These are phyloP conservation scores for Cladosporium sp. DNA, from an alignment of 2,329 filamentous ascomycete species.

Conservation along the genomic window DNA sequence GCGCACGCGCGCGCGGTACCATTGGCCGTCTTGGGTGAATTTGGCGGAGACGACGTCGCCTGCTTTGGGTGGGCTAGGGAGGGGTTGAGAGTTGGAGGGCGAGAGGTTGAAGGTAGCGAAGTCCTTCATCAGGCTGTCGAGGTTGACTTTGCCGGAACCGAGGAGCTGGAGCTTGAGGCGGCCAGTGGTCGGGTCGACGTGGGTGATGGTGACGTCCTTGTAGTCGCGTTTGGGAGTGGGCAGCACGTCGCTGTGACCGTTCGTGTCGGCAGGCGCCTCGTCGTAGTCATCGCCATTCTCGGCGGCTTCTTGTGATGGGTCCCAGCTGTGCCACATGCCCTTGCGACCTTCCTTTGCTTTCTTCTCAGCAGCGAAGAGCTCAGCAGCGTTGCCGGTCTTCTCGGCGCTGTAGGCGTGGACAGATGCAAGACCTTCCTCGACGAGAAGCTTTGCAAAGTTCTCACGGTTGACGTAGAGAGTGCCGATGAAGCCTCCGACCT, in stretches of 20 bases:
- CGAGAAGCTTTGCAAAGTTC: slow-evolving; percentile 86
- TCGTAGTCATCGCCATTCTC: slow-evolving; percentile 38
- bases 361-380: slow-evolving; percentile 83
- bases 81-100: slow-evolving; percentile 69
- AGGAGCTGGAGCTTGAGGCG: slow-evolving; percentile 89
- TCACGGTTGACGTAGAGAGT: slow-evolving; percentile 90
- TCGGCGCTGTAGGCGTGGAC: slow-evolving; percentile 95
- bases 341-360: slow-evolving; percentile 84
- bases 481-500: slow-evolving; percentile 95
- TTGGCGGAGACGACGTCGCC: slow-evolving; percentile 88
- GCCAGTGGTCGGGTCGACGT: slow-evolving; percentile 72
- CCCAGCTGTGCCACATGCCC: slow-evolving; percentile 90
- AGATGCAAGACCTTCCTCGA: slow-evolving; percentile 89
- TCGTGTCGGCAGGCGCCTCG: slow-evolving; percentile 45
- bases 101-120: slow-evolving; percentile 90
- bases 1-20: slow-evolving; percentile 89
- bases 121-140: slow-evolving; percentile 83
- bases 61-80: slow-evolving; percentile 76
- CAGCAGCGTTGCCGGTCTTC: slow-evolving; percentile 82
- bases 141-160: slow-evolving; percentile 75
- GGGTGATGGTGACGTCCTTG: slow-evolving; percentile 87
- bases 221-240: slow-evolving; percentile 75
- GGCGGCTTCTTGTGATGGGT: slow-evolving; percentile 77
- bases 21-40: slow-evolving; percentile 83
- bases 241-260: slow-evolving; percentile 48